These are phyloP conservation scores for Malus hybrid DNA, from an alignment of 331 rosid species.

Conservation along the genomic window DNA sequence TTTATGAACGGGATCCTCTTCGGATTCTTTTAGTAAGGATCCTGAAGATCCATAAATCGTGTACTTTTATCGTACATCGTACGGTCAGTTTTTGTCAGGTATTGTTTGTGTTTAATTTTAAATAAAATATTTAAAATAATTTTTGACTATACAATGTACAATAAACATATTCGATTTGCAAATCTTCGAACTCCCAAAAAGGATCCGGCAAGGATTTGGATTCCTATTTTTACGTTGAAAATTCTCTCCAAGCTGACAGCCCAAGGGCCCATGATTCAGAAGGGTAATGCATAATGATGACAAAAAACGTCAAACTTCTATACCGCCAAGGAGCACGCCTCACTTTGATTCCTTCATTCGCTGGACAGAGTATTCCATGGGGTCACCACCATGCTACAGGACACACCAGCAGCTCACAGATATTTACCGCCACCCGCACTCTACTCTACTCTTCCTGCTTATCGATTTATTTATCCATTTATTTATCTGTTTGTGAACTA, in stretches of 20 bases:
- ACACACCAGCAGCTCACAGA: background rate
- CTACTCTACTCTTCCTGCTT: background rate
- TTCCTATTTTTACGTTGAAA: no score
- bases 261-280: background rate
- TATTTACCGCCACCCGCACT: background rate
- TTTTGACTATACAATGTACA: fast-evolving
- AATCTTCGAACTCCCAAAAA: fast-evolving
- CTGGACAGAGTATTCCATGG: background rate
- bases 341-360: background rate
- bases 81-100: no score
- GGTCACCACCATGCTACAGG: background rate
- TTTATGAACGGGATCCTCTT: no score
- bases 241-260: background rate
- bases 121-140: no score
- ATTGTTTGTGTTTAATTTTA: no score
- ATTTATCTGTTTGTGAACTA: background rate
- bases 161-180: fast-evolving
- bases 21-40: no score
- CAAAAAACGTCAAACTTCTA: background rate
- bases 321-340: background rate
- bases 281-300: background rate
- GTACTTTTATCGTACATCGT: no score
- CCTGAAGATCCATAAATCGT: no score
- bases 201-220: no score
- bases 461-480: background rate